Base-by-base conservation (phyloP, 768 basidiomycete species). In the Rhizopogon rudus region DNA sequence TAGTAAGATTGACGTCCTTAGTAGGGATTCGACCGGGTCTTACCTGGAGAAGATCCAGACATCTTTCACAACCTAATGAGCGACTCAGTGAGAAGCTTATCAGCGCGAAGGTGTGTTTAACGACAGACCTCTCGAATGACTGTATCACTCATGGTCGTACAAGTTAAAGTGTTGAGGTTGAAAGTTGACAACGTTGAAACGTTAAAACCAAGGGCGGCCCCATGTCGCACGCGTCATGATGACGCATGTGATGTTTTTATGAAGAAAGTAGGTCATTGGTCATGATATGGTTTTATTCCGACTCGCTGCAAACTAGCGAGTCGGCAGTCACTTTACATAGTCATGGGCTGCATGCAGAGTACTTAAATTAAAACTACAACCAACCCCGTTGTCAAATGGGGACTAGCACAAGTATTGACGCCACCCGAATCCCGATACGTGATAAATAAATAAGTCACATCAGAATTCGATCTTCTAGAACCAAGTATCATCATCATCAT, bases 1-100 rank as follows among this genome's bases (percentile, higher is more conserved):
- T 57, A 35, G 44, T 17, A 6, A 68, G 22, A 63, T 22, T 51
- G 25, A 29, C 31, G 35, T 22, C 22, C 8, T 42, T 31, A 33
- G 20, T 14, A 39, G 46, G 42, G 35, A 42, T 17, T 53, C 31
- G 8, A 41, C 17, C 42, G 39, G 37, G 48, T 63, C 73, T 35
- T 44, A 84, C 85, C 77, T 71, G 29, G 86, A 87, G 66, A 87
- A 87, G 2, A 77, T 87, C 82, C 83, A 85, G 13, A 87, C 71
- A 51, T 77, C 78, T 52, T 77, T 75, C 7, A 70, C 60, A 48
- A 82, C 77, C 81, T 82, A 59, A 20, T 9, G 33, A 25, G 33
- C 8, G 37, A 16, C 14, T 16, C 20, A 1, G 6, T 49, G 6
- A 49, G 35, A 37, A 22, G 2, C 16, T 25, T 55, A 59, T 33